A percentile compares a stretch with the other conserved stretches of the same genome.
Evolutionary conservation across 371 early-diverging fungal genomes (phyloP).

Genomic region (Syncephalastrum racemosum): DNA sequence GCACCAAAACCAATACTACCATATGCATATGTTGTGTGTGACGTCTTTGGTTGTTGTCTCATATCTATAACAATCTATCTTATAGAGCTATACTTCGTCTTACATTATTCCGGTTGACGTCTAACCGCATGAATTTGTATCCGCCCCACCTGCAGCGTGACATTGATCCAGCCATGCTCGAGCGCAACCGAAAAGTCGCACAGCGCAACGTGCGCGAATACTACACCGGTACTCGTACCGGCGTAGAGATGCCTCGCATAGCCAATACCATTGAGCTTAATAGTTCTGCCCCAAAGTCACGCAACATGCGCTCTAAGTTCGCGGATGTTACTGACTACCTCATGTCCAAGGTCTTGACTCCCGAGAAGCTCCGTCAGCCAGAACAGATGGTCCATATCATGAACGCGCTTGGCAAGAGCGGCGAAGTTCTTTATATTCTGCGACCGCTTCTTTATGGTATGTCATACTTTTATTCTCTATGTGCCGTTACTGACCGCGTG

Average conservation of each 20-base stretch:
- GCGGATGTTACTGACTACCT: constrained; percentile 65
- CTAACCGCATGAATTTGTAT: constrained; percentile 66
- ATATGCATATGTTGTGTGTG: background rate
- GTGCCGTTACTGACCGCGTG: too few relatives aligned
- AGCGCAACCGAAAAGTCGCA: constrained; percentile 8
- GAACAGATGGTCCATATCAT: constrained; percentile 68
- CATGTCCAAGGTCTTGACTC: constrained; percentile 61
- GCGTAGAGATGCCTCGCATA: constrained; percentile 34
- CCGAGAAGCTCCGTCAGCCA: constrained; percentile 64
- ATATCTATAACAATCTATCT: constrained; percentile 1
- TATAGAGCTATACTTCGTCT: constrained; percentile 60
- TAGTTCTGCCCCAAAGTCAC: constrained; percentile 4
- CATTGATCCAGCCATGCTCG: constrained; percentile 46
- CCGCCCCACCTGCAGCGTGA: constrained; percentile 73
- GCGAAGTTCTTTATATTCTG: constrained; percentile 81
- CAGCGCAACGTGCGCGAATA: constrained; percentile 11
- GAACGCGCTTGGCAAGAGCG: constrained; percentile 56
- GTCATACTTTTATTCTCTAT: background rate
- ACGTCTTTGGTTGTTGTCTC: constrained; percentile 5
- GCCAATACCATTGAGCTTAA: constrained; percentile 29
- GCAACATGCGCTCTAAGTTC: constrained; percentile 13
- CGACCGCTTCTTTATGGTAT: constrained; percentile 83
- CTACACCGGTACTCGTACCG: constrained; percentile 48
- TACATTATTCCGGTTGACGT: constrained; percentile 56
- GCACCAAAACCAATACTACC: constrained; percentile 2